Percentiles rank a stretch among this genome's conserved stretches.
phyloP scores from a whole-genome alignment of 1,139 yeast genomes.

The Eremothecium cymbalariae region DNA sequence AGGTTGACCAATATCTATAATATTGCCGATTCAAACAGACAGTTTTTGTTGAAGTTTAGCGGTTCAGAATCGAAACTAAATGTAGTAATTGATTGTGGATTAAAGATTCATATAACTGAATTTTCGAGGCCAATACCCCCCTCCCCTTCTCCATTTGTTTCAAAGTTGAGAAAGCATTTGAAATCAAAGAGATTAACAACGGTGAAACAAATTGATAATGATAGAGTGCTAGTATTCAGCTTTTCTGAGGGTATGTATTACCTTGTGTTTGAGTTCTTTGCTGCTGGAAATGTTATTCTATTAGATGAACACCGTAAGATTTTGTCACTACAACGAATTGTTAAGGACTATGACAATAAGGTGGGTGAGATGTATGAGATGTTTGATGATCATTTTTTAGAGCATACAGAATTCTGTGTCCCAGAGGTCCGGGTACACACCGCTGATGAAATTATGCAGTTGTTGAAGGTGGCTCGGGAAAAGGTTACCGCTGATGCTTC shows the following conservation, averaged over 20 bases:
- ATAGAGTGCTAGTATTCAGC: constrained; percentile 70
- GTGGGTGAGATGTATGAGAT: constrained; percentile 63
- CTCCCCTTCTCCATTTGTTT: constrained; percentile 76
- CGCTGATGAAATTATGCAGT: constrained; percentile 36
- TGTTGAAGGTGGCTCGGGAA: constrained; percentile 42
- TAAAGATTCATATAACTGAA: constrained; percentile 68
- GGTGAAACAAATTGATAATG: constrained; percentile 66
- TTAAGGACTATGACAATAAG: constrained; percentile 58
- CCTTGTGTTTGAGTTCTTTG: constrained; percentile 81
- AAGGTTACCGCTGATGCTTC: too few species aligned
- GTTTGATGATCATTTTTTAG: constrained; percentile 47
- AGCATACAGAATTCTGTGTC: constrained; percentile 20
- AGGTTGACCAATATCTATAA: constrained; percentile 83
- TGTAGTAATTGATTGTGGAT: constrained; percentile 79
- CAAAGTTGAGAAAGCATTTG: constrained; percentile 78
- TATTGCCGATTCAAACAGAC: constrained; percentile 61
- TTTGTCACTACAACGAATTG: constrained; percentile 67
- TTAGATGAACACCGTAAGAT: constrained; percentile 64
- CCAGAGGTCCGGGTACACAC: constrained; percentile 25
- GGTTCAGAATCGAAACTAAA: constrained; percentile 74
- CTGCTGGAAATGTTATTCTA: constrained; percentile 85
- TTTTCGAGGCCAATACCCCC: constrained; percentile 75
- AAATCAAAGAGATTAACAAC: constrained; percentile 70
- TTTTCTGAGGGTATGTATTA: constrained; percentile 76
- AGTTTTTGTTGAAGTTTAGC: constrained; percentile 72